Evolutionary conservation across 148 eudicot genomes (phyloP).

Genomic region (Rhododendron molle): DNA sequence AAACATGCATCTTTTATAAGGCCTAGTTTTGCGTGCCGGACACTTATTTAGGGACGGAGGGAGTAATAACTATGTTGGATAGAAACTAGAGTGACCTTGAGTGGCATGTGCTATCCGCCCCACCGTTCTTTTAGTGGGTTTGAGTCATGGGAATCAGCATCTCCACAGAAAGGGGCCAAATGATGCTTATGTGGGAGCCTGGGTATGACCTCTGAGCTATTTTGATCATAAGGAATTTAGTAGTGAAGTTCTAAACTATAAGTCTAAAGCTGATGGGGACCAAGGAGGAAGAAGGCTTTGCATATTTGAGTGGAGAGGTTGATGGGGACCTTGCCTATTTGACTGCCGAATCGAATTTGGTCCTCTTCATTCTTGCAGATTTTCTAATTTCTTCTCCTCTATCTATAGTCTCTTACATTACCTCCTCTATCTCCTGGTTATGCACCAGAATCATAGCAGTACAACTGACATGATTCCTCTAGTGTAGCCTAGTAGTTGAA

Average conservation of each 20-base stretch:
- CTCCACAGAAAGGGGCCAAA: background rate
- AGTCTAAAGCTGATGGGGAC: background rate
- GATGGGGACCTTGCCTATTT: background rate
- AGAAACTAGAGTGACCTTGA: background rate
- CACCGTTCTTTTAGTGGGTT: background rate
- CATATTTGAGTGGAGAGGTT: background rate
- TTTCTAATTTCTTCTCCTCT: background rate
- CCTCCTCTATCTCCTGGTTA: background rate
- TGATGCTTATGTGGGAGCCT: background rate
- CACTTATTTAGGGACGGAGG: no score
- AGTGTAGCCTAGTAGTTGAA: background rate
- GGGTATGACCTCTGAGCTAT: background rate
- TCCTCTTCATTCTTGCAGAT: background rate
- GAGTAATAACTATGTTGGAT: background rate
- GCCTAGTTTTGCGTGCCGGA: no score
- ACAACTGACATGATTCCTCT: background rate
- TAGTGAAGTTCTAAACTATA: background rate
- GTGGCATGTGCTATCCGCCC: background rate
- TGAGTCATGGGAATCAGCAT: background rate
- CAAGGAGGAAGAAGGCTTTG: background rate
- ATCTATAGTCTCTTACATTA: background rate
- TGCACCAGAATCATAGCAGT: background rate
- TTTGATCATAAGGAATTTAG: background rate
- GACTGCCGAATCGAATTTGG: background rate
- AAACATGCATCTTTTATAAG: no score